Conservation (phyloP, 495 filamentous ascomycete genomes). For the Lasiosphaeria ovina region DNA sequence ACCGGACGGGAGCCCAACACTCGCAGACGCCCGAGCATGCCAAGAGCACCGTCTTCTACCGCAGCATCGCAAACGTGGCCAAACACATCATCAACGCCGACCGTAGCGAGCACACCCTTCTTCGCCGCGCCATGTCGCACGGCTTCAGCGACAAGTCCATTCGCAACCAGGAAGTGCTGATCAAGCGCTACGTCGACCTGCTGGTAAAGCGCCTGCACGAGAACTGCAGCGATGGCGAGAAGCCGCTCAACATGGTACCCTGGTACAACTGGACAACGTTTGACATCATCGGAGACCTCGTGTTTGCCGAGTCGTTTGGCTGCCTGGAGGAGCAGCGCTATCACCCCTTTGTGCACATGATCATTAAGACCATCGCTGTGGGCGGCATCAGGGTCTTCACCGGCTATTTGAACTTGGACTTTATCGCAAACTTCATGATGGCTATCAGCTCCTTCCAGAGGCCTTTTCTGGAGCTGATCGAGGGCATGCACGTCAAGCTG, state of each 20-base stretch:
- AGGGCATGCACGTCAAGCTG: not conserved
- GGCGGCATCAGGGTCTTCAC: constrained; percentile 28
- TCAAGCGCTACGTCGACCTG: constrained; percentile 38
- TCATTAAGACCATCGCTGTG: constrained; percentile 27
- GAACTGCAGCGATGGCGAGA: constrained; percentile 11
- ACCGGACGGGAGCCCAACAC: constrained; percentile 23
- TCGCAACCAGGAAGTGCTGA: constrained; percentile 37
- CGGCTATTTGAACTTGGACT: constrained; percentile 19
- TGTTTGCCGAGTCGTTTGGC: constrained; percentile 54
- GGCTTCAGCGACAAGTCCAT: constrained; percentile 50
- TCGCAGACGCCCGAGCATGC: constrained; percentile 23
- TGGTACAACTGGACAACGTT: constrained; percentile 59
- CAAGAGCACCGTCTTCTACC: constrained; percentile 35
- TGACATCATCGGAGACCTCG: constrained; percentile 56
- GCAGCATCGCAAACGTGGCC: constrained; percentile 1
- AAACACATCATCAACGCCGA: constrained; percentile 28
- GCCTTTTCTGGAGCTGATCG: constrained; percentile 4
- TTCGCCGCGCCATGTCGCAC: constrained; percentile 45
- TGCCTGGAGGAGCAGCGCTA: constrained; percentile 37
- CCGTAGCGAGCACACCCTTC: constrained; percentile 36
- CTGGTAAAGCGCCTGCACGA: constrained; percentile 38
- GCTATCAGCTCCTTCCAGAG: not conserved
- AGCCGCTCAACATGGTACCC: constrained; percentile 32
- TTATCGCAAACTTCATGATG: constrained; percentile 8
- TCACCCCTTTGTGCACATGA: constrained; percentile 36